A percentile compares a stretch with the other conserved stretches of the same genome.
Conservation (phyloP, 352 stramenopile species). For the Phytophthora ramorum region DNA sequence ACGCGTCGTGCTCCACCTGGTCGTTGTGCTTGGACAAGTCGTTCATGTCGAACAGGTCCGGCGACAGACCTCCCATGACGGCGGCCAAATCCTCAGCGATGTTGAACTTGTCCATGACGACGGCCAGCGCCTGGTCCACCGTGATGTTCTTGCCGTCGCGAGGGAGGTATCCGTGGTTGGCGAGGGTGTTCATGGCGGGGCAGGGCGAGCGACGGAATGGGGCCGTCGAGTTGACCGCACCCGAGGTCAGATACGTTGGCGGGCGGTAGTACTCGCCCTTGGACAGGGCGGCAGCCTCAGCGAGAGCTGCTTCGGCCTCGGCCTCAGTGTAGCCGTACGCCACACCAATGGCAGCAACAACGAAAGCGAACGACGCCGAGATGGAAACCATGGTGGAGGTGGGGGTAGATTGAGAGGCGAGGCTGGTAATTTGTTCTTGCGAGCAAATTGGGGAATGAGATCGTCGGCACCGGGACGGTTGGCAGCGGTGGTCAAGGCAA, state of each 20-base stretch:
- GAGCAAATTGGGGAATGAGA: too few species aligned
- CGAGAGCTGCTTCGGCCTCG: slow-evolving; percentile 20
- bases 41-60: slow-evolving; percentile 32
- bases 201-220: slow-evolving; percentile 48
- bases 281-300: slow-evolving; percentile 12
- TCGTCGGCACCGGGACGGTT: too few species aligned
- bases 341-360: slow-evolving; percentile 13
- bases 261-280: slow-evolving; percentile 45
- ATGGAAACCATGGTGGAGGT: too few species aligned
- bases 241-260: slow-evolving; percentile 31
- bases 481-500: too few species aligned
- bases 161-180: slow-evolving; percentile 57
- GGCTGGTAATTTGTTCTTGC: too few species aligned
- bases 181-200: slow-evolving; percentile 57
- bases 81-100: slow-evolving; percentile 33
- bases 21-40: slow-evolving; percentile 35
- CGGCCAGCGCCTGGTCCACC: slow-evolving; percentile 25
- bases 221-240: slow-evolving; percentile 29
- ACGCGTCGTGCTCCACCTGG: slow-evolving; percentile 34
- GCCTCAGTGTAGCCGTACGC: slow-evolving; percentile 29
- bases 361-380: slow-evolving; percentile 10
- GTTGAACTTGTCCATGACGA: slow-evolving; percentile 48
- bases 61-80: slow-evolving; percentile 24
- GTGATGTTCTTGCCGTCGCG: slow-evolving; percentile 51
- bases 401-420: too few species aligned